Evolutionary conservation across 1,139 yeast species (phyloP).

Genomic region (Kazachstania sp.): DNA sequence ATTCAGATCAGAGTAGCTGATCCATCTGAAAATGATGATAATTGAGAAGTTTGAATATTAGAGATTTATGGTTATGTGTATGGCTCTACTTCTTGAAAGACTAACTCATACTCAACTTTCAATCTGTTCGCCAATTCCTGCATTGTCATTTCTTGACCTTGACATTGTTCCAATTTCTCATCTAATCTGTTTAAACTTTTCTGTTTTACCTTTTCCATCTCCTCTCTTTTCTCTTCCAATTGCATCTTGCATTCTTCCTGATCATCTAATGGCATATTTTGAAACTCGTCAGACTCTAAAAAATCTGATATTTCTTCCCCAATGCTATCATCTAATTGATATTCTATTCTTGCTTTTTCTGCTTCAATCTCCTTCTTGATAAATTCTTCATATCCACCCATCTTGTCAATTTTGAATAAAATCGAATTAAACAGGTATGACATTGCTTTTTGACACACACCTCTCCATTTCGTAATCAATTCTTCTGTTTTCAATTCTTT

Average conservation of each 20-base stretch:
- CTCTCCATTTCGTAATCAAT: constrained; percentile 39
- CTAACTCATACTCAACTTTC: constrained; percentile 35
- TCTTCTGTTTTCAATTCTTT: constrained; percentile 22
- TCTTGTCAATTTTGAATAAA: constrained; percentile 32
- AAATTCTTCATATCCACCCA: constrained; percentile 41
- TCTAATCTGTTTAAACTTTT: constrained; percentile 24
- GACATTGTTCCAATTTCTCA: constrained; percentile 19
- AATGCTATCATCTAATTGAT: constrained; percentile 30
- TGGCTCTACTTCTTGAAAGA: constrained; percentile 26
- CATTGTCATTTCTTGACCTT: constrained; percentile 36
- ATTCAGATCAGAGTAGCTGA: no score
- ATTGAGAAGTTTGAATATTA: no score
- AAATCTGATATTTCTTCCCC: constrained; percentile 33
- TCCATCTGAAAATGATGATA: no score
- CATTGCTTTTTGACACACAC: constrained; percentile 38
- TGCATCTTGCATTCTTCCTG: constrained; percentile 28
- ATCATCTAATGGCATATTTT: constrained; percentile 30
- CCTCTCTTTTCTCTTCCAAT: constrained; percentile 20
- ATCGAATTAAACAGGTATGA: constrained; percentile 38
- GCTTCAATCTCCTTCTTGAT: constrained; percentile 32
- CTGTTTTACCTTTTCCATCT: constrained; percentile 17
- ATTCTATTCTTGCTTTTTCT: constrained; percentile 30
- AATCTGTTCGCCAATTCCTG: constrained; percentile 36
- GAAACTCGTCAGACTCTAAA: constrained; percentile 34
- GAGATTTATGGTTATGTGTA: no score